A percentile compares a stretch with the other conserved stretches of the same genome.
Conservation (phyloP, 352 stramenopile genomes). For the Pythium dissimile region DNA sequence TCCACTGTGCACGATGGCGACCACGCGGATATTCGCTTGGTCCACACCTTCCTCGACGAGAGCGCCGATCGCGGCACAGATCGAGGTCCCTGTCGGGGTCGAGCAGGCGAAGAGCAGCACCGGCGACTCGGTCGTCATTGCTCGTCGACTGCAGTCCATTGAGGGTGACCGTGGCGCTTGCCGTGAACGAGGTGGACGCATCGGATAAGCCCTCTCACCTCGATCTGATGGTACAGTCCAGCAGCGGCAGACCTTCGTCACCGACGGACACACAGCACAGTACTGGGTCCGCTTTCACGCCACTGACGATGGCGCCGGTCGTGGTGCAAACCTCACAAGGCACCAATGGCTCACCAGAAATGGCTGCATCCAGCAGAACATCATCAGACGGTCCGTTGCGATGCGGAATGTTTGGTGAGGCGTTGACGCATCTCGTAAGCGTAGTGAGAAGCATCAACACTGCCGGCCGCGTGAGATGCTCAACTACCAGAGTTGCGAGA, state of each 20-base stretch:
- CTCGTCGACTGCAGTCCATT: slow-evolving; percentile 21
- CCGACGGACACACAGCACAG: slow-evolving; percentile 44
- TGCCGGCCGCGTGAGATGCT: slow-evolving; percentile 20
- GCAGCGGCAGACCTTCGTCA: slow-evolving; percentile 37
- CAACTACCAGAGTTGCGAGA: background rate
- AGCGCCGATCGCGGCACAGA: slow-evolving; percentile 12
- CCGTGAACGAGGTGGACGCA: background rate
- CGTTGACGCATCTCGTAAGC: slow-evolving; percentile 33
- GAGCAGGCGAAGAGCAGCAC: slow-evolving; percentile 8
- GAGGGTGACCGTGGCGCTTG: background rate
- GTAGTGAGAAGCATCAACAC: slow-evolving; percentile 47
- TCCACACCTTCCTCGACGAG: slow-evolving; percentile 29
- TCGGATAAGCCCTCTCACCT: slow-evolving; percentile 31
- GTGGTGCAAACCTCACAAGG: slow-evolving; percentile 32
- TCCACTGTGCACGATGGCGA: slow-evolving; percentile 29
- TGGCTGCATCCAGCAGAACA: slow-evolving; percentile 58
- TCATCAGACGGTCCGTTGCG: slow-evolving; percentile 42
- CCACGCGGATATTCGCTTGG: slow-evolving; percentile 37
- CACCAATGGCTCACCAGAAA: slow-evolving; percentile 30
- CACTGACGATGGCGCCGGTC: slow-evolving; percentile 29
- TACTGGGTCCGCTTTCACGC: slow-evolving; percentile 18
- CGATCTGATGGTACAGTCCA: slow-evolving; percentile 51
- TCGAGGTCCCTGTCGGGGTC: background rate
- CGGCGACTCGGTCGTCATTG: background rate
- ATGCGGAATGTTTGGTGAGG: slow-evolving; percentile 26